Percentiles rank a stretch among this genome's conserved stretches.
phyloP scores from a whole-genome alignment of 371 early-diverging fungal genomes.

The Apophysomyces elegans region DNA sequence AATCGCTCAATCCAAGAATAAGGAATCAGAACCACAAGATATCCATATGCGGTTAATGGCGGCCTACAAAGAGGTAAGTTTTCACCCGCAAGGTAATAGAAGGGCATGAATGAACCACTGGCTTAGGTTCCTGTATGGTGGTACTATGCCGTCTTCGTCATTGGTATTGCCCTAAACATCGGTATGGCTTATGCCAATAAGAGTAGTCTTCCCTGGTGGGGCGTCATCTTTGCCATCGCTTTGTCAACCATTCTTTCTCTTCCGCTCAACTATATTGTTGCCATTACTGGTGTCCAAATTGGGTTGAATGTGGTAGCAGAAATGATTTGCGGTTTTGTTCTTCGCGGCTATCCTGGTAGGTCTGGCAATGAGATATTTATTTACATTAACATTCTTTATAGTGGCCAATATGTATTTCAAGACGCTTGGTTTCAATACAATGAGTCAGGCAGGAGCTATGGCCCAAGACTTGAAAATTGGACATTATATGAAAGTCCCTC shows the following conservation, averaged over 20 bases:
- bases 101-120: constrained; percentile 42
- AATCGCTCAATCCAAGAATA: constrained; percentile 8
- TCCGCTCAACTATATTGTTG: constrained; percentile 43
- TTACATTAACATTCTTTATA: not conserved
- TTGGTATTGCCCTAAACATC: constrained; percentile 67
- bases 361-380: not conserved
- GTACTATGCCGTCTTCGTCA: constrained; percentile 66
- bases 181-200: constrained; percentile 59
- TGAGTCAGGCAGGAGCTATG: constrained; percentile 57
- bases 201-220: constrained; percentile 73
- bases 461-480: constrained; percentile 70
- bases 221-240: constrained; percentile 67
- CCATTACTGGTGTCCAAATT: constrained; percentile 41
- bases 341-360: constrained; percentile 45
- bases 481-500: constrained; percentile 79
- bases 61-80: constrained; percentile 43
- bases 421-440: constrained; percentile 57
- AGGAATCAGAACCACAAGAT: constrained; percentile 18
- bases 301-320: constrained; percentile 71
- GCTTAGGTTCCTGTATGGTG: constrained; percentile 77
- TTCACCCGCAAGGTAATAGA: not conserved
- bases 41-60: constrained; percentile 39
- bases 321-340: constrained; percentile 53
- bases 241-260: constrained; percentile 46
- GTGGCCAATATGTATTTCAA: constrained; percentile 66